Evolutionary conservation across 2,329 filamentous ascomycete genomes (phyloP).

Genomic region (Bipolaris oryzae): DNA sequence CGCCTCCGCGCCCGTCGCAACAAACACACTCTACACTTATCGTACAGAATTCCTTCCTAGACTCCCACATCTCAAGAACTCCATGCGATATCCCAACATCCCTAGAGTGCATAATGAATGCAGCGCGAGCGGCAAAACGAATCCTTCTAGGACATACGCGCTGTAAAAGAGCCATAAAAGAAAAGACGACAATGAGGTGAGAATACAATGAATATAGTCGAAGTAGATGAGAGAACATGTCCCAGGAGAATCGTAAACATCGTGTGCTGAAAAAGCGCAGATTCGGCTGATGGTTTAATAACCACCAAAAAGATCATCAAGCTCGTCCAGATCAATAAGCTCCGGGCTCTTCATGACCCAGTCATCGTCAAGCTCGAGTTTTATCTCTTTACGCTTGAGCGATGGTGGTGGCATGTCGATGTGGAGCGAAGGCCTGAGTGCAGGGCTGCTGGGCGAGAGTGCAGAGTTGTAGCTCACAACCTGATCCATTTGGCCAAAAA

Average conservation of each 20-base stretch:
- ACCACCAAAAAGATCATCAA: conserved; percentile 48
- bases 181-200: conserved; percentile 21
- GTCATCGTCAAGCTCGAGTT: conserved; percentile 39
- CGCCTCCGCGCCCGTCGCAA: conserved; percentile 27
- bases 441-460: conserved; percentile 52
- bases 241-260: conserved; percentile 43
- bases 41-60: conserved; percentile 37
- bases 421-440: conserved; percentile 49
- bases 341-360: conserved; percentile 71
- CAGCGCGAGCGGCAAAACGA: conserved; percentile 39
- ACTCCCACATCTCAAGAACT: conserved; percentile 38
- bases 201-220: conserved; percentile 26
- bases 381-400: conserved; percentile 42
- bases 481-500: conserved; percentile 56
- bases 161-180: conserved; percentile 18
- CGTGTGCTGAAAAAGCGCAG: conserved; percentile 23
- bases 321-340: conserved; percentile 88
- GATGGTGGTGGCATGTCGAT: conserved; percentile 42
- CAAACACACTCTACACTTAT: conserved; percentile 35
- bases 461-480: conserved; percentile 46
- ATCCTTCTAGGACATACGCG: conserved; percentile 41
- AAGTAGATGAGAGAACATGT: conserved; percentile 33
- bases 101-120: conserved; percentile 35
- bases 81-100: conserved; percentile 33
- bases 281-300: conserved; percentile 13